Conservation (phyloP, 306 rosid species). For the Trichosanthes truncata region DNA sequence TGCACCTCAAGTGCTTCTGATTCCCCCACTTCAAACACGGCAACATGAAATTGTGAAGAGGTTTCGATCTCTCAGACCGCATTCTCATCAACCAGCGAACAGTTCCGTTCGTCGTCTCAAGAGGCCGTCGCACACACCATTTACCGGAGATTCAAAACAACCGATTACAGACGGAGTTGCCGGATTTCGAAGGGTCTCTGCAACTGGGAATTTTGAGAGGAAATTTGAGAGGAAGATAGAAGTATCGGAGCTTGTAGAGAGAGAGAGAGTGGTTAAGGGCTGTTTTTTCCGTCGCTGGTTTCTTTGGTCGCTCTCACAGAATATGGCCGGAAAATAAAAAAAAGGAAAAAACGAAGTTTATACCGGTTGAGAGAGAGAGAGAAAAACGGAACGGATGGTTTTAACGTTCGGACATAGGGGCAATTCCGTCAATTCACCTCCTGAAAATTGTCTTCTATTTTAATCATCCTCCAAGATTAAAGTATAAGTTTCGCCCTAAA, state of each 20-base stretch:
- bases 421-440: background rate
- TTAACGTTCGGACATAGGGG: slow-evolving; percentile 53
- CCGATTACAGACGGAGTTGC: background rate
- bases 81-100: slow-evolving; percentile 37
- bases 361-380: slow-evolving; percentile 19
- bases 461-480: background rate
- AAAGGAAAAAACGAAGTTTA: slow-evolving; percentile 24
- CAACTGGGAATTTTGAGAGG: background rate
- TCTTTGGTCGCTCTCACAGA: slow-evolving; percentile 6
- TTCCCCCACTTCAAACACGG: slow-evolving; percentile 86
- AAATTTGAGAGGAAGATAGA: background rate
- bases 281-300: background rate
- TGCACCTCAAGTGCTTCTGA: slow-evolving; percentile 69
- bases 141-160: background rate
- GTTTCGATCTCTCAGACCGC: slow-evolving; percentile 63
- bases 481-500: background rate
- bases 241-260: background rate
- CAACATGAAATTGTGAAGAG: slow-evolving; percentile 82
- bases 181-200: background rate
- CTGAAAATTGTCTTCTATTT: background rate
- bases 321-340: slow-evolving; percentile 32
- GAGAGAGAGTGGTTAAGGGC: background rate
- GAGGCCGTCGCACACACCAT: slow-evolving; percentile 45
- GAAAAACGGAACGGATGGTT: slow-evolving; percentile 20
- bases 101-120: slow-evolving; percentile 8